These are phyloP conservation scores for Kodamaea neixiangensis DNA, from an alignment of 805 yeast genomes.

Conservation along the genomic window DNA sequence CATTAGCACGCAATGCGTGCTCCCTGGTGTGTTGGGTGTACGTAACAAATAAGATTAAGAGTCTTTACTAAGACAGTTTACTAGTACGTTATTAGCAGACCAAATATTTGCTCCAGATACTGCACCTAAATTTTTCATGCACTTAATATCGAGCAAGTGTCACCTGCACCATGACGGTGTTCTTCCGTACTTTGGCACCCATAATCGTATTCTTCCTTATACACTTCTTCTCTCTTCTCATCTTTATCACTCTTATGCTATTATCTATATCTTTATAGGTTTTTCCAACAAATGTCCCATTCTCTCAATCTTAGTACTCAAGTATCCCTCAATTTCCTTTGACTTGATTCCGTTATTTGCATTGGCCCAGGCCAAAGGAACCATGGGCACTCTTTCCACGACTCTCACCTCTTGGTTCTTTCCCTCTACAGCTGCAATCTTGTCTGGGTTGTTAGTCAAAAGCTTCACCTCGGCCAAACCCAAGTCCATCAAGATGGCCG, in stretches of 20 bases:
- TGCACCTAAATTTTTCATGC: too few relatives aligned
- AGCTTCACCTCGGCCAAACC: constrained; percentile 72
- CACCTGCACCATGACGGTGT: too few relatives aligned
- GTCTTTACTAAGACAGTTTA: too few relatives aligned
- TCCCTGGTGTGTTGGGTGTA: background rate
- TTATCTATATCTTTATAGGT: constrained; percentile 28
- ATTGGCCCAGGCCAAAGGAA: constrained; percentile 85
- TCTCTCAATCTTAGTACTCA: constrained; percentile 90
- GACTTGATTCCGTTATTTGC: constrained; percentile 66
- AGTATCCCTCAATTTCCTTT: constrained; percentile 87
- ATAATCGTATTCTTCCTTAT: too few relatives aligned
- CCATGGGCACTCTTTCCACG: constrained; percentile 91
- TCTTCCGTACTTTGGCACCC: too few relatives aligned
- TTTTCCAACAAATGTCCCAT: constrained; percentile 90
- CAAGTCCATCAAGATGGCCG: constrained; percentile 85
- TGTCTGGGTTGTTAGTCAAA: constrained; percentile 94
- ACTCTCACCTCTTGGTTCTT: constrained; percentile 72
- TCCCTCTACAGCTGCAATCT: constrained; percentile 93
- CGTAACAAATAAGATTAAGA: too few relatives aligned
- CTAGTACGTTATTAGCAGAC: too few relatives aligned
- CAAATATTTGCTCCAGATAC: too few relatives aligned
- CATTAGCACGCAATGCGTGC: background rate
- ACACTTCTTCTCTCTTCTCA: too few relatives aligned
- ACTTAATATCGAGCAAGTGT: too few relatives aligned
- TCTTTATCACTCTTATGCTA: too few relatives aligned